Conservation (phyloP, 257 asterid species). For the Lycium barbarum region DNA sequence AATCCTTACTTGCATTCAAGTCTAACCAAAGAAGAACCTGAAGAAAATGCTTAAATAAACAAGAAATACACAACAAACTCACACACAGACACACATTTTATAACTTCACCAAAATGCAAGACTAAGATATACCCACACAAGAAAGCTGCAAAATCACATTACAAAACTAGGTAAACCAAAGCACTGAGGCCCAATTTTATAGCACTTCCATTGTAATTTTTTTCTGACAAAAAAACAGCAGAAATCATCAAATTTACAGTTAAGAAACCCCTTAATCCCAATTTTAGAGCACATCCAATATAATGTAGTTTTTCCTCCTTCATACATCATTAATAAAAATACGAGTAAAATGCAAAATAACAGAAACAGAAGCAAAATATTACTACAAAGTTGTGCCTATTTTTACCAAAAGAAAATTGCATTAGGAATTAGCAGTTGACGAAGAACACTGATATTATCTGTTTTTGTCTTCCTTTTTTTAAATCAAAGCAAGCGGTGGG, state of each 20-base stretch:
- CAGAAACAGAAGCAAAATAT: no score
- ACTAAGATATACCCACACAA: constrained; percentile 1
- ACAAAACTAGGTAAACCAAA: background rate
- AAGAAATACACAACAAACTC: background rate
- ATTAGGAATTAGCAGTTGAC: no score
- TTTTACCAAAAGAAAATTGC: no score
- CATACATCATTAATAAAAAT: no score
- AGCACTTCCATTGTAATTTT: constrained; percentile 1
- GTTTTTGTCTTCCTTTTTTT: no score
- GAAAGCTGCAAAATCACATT: background rate
- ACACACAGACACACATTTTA: background rate
- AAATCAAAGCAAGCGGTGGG: no score
- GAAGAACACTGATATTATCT: no score
- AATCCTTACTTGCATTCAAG: background rate
- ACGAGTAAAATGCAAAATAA: no score
- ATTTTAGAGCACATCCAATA: no score
- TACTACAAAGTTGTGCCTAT: no score
- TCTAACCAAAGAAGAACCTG: background rate
- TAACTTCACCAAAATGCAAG: background rate
- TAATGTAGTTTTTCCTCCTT: no score
- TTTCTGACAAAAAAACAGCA: no score
- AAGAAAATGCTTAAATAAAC: background rate
- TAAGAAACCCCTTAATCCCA: background rate
- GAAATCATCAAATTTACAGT: background rate
- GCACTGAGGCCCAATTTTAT: background rate